Base-by-base conservation (phyloP, 1,284 basidiomycete genomes). In the Puccinia polysora region DNA sequence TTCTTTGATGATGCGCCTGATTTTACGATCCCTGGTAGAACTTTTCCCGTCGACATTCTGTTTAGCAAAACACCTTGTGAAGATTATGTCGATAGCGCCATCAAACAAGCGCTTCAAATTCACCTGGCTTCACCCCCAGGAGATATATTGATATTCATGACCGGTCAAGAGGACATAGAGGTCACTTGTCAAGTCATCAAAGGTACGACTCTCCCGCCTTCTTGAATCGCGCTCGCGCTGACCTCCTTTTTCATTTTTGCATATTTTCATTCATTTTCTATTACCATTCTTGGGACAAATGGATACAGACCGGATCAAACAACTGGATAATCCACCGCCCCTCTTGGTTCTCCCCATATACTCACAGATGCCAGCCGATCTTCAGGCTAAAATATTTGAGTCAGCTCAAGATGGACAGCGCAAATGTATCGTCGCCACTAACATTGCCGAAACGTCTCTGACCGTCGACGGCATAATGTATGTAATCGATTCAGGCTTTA, bases 121-220 rank as follows among this genome's bases (percentile, higher is more conserved):
- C 96, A 98, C 79, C 83, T 98, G 28, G 92, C 93, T 0, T 85
- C 89, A 20, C 91, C 93, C n/a, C 86, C 87, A 0, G 96, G 96
- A 4, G 96, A 98, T 81, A 91, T 98, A 71, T 84, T 99, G 43
- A 91, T 98, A 15, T 99, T 99, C 81, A 98, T 98, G 95, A 99
- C 96, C 30, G 96, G 96, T 69, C 96, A 98, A 81, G 96, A 99
- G 81, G 96, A 99, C 79, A 99, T 99, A 74, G 96, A 99, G 81
- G 84, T 91, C 49, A 96, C 92, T 0, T 96, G 92, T 78, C 88
- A 90, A 76, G 92, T 96, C 32, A 83, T 96, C 15, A 86, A 88
- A 80, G 90, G 91, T 91, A 73, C 64, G 84, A 74, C 12, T 25
- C 2, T 23, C n/a, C n/a, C 1, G 20, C 18, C 15, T 28, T 7